Conservation (phyloP, 805 yeast genomes). For the Priceomyces haplophilus region DNA sequence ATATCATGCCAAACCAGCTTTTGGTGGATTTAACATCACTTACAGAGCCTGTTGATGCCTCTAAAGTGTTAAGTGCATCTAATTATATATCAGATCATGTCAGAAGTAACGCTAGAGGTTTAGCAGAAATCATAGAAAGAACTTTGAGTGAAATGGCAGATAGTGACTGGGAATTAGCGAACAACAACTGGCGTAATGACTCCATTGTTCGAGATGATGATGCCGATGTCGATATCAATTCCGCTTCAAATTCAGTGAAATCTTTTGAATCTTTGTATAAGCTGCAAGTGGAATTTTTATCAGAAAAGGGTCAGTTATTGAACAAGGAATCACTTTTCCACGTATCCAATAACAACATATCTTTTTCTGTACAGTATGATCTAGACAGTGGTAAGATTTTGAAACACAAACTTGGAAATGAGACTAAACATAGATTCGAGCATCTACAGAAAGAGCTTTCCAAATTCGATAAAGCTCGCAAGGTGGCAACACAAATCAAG, state of each 20-base stretch:
- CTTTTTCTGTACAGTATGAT: conserved; percentile 17
- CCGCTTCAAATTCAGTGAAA: conserved; percentile 1
- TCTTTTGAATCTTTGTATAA: conserved; percentile 11
- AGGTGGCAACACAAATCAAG: conserved; percentile 1
- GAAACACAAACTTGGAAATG: conserved; percentile 16
- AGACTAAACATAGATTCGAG: conserved; percentile 14
- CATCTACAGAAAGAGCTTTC: conserved; percentile 11
- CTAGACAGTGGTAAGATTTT: conserved; percentile 10
- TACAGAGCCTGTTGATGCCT: conserved; percentile 53
- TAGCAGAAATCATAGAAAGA: conserved; percentile 56
- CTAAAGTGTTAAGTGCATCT: conserved; percentile 50
- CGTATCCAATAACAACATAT: conserved; percentile 9
- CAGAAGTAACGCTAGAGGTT: conserved; percentile 51
- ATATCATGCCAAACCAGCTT: conserved; percentile 77
- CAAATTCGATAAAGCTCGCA: conserved; percentile 11
- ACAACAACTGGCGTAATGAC: conserved; percentile 26
- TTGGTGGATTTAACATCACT: conserved; percentile 58
- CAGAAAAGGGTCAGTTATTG: conserved; percentile 6
- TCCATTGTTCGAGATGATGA: conserved; percentile 17
- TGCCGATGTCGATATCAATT: conserved; percentile 8
- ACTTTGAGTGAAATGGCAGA: conserved; percentile 32
- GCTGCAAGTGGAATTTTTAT: conserved; percentile 1
- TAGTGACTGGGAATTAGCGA: conserved; percentile 37
- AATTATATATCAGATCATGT: conserved; percentile 52
- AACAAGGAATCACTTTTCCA: conserved; percentile 14